phyloP scores from a whole-genome alignment of 2,329 filamentous ascomycete species.

The Arachnopeziza araneosa region DNA sequence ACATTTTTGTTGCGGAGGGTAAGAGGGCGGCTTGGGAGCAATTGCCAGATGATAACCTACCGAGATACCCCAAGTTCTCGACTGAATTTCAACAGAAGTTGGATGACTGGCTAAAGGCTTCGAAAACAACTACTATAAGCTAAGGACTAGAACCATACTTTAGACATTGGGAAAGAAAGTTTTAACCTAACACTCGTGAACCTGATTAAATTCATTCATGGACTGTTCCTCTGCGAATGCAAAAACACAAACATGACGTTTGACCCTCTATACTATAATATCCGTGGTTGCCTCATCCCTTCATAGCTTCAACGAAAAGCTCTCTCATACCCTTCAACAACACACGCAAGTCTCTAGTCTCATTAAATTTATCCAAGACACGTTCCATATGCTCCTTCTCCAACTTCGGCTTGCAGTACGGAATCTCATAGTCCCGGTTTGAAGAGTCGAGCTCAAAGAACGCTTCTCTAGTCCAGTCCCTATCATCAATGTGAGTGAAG shows the following conservation, averaged over 20 bases:
- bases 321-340: slow-evolving; percentile 80
- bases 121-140: background rate
- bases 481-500: slow-evolving; percentile 80
- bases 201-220: background rate
- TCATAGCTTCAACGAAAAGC: slow-evolving; percentile 65
- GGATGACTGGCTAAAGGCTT: slow-evolving; percentile 22
- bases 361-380: slow-evolving; percentile 75
- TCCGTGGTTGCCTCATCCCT: slow-evolving; percentile 12
- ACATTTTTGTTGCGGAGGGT: slow-evolving; percentile 38
- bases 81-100: slow-evolving; percentile 21
- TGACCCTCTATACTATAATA: too few species aligned
- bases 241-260: background rate
- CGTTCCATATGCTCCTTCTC: slow-evolving; percentile 72
- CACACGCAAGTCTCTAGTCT: slow-evolving; percentile 65
- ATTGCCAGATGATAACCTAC: slow-evolving; percentile 29
- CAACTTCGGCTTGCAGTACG: slow-evolving; percentile 74
- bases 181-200: too few species aligned
- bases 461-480: slow-evolving; percentile 81
- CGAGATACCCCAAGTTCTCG: slow-evolving; percentile 25
- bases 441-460: slow-evolving; percentile 89
- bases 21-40: slow-evolving; percentile 29
- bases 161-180: too few species aligned
- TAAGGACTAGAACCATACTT: background rate
- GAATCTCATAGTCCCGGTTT: slow-evolving; percentile 77
- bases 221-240: background rate